Evolutionary conservation across 2,329 filamentous ascomycete species (phyloP).

Genomic region (Cyclaneusma minus): DNA sequence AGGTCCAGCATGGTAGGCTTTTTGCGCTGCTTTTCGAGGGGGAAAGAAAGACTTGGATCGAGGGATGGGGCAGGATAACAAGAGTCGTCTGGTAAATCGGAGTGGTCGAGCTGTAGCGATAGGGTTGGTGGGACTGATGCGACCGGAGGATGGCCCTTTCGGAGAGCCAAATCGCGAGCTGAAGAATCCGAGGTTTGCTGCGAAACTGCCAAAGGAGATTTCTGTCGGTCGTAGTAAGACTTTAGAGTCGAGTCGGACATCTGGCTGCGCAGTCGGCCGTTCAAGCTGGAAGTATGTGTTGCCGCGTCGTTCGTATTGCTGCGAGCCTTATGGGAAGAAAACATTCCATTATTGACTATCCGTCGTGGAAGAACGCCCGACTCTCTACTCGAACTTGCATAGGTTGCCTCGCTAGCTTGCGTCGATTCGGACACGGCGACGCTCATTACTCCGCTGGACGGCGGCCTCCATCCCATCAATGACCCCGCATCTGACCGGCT

Average conservation of each 20-base stretch:
- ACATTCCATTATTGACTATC: constrained; percentile 11
- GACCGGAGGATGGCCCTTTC: constrained; percentile 20
- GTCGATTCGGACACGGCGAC: constrained; percentile 22
- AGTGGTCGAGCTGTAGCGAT: constrained; percentile 10
- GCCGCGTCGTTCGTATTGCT: constrained; percentile 20
- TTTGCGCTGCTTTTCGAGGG: constrained; percentile 5
- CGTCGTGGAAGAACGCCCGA: too few relatives aligned
- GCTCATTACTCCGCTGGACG: constrained; percentile 24
- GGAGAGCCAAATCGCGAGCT: constrained; percentile 20
- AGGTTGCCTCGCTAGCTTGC: constrained; percentile 9
- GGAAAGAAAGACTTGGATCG: not conserved
- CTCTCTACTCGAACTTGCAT: too few relatives aligned
- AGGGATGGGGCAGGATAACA: not conserved
- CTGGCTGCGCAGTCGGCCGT: constrained; percentile 17
- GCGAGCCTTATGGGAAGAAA: too few relatives aligned
- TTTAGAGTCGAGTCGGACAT: constrained; percentile 28
- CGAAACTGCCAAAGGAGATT: constrained; percentile 22
- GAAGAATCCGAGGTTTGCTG: constrained; percentile 28
- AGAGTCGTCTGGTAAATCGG: not conserved
- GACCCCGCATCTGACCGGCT: constrained; percentile 11
- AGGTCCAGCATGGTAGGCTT: constrained; percentile 15
- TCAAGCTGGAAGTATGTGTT: constrained; percentile 19
- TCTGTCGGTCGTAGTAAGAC: constrained; percentile 29
- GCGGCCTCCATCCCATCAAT: constrained; percentile 13
- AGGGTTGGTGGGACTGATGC: constrained; percentile 11